A percentile compares a stretch with the other conserved stretches of the same genome.
phyloP scores from a whole-genome alignment of 2,329 filamentous ascomycete species.

The Colletotrichum kahawae region DNA sequence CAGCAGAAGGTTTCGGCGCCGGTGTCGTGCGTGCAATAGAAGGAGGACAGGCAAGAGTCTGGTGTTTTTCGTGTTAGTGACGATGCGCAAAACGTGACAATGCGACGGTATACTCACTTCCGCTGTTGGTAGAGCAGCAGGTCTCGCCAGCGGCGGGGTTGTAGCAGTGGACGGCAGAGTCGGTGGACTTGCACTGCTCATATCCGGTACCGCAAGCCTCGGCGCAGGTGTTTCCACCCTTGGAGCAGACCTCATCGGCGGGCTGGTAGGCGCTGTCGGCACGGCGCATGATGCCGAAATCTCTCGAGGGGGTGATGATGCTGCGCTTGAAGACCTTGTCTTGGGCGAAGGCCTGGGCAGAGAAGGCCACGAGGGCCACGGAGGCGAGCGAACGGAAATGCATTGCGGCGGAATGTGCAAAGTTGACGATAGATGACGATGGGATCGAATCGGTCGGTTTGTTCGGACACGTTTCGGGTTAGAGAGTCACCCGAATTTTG shows the following conservation, averaged over 20 bases:
- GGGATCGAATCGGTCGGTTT: background rate
- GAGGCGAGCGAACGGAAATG: constrained; percentile 24
- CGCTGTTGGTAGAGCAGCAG: constrained; percentile 62
- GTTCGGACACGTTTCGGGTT: background rate
- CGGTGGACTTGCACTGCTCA: constrained; percentile 53
- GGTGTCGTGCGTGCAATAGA: constrained; percentile 65
- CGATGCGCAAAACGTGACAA: background rate
- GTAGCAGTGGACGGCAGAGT: constrained; percentile 62
- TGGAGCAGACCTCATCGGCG: constrained; percentile 51
- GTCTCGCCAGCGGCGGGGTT: constrained; percentile 54
- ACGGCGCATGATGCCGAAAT: constrained; percentile 48
- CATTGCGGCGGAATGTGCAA: constrained; percentile 13
- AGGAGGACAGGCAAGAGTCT: constrained; percentile 67
- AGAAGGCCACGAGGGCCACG: constrained; percentile 23
- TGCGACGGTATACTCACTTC: constrained; percentile 52
- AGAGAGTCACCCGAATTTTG: background rate
- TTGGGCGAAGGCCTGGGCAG: constrained; percentile 20
- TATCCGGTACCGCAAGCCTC: constrained; percentile 59
- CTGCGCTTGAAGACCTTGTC: constrained; percentile 37
- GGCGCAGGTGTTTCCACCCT: constrained; percentile 53
- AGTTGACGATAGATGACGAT: background rate
- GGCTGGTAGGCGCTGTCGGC: constrained; percentile 54
- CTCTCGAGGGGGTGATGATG: constrained; percentile 33
- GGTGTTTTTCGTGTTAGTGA: background rate
- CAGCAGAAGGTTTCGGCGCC: constrained; percentile 63